Evolutionary conservation across 1,284 basidiomycete species (phyloP).

Genomic region (Tylopilus sp.): DNA sequence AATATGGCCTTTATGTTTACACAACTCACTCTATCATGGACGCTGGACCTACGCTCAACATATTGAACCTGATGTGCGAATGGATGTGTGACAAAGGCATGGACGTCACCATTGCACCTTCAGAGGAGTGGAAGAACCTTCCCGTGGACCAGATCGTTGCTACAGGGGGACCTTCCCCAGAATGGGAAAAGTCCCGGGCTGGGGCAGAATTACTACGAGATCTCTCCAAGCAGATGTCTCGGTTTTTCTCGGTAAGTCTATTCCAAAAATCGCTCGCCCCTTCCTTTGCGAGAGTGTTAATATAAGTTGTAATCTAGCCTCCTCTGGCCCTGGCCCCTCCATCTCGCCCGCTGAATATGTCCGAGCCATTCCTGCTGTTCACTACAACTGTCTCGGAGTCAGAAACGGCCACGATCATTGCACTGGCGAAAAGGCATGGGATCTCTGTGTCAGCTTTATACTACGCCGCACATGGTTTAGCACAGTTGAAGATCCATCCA

Average conservation of each 20-base stretch:
- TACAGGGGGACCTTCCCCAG: conserved; percentile 25
- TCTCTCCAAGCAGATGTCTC: conserved; percentile 16
- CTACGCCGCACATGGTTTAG: conserved; percentile 32
- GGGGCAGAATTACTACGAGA: conserved; percentile 23
- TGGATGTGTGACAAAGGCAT: conserved; percentile 34
- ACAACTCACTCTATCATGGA: conserved; percentile 28
- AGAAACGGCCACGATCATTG: conserved; percentile 25
- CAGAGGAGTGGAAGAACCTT: conserved; percentile 36
- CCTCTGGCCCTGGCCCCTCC: conserved; percentile 23
- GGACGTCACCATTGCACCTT: conserved; percentile 19
- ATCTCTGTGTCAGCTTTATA: conserved; percentile 29
- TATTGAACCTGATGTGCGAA: conserved; percentile 35
- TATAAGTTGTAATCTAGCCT: conserved; percentile 18
- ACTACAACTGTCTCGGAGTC: conserved; percentile 9
- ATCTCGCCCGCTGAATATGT: conserved; percentile 18
- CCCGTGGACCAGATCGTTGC: conserved; percentile 33
- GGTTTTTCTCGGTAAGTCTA: conserved; percentile 14
- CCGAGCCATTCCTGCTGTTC: conserved; percentile 21
- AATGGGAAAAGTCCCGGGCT: conserved; percentile 24
- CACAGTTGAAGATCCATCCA: conserved; percentile 34
- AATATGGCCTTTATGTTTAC: conserved; percentile 36
- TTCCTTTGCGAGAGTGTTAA: too few relatives aligned
- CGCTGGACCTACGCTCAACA: conserved; percentile 24
- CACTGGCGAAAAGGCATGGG: conserved; percentile 22
- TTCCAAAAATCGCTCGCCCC: background rate